phyloP scores from a whole-genome alignment of 2,329 filamentous ascomycete genomes.

The Chrysoporthe puriensis region DNA sequence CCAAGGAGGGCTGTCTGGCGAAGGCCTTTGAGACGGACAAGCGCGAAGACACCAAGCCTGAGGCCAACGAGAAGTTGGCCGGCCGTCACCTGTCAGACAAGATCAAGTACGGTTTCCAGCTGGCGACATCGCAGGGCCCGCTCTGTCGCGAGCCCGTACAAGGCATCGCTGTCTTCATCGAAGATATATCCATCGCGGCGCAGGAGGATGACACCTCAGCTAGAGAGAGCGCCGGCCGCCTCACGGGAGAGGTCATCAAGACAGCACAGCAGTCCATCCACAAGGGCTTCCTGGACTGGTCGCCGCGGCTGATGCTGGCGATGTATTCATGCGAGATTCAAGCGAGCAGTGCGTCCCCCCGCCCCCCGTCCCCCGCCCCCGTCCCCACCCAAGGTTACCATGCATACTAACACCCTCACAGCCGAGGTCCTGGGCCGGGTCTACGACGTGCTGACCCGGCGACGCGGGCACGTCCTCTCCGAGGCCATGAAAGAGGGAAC shows the following conservation, averaged over 20 bases:
- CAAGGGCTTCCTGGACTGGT: conserved; percentile 92
- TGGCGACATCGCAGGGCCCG: conserved; percentile 85
- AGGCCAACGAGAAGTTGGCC: conserved; percentile 54
- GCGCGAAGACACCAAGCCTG: conserved; percentile 38
- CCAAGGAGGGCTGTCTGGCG: conserved; percentile 69
- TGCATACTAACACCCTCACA: conserved; percentile 37
- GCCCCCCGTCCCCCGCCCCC: too few species aligned
- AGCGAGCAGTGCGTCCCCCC: conserved; percentile 71
- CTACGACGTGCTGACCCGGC: conserved; percentile 95
- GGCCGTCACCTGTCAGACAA: conserved; percentile 83
- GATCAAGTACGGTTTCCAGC: conserved; percentile 90
- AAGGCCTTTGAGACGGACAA: conserved; percentile 63
- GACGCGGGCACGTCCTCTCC: conserved; percentile 84
- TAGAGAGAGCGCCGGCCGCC: conserved; percentile 71
- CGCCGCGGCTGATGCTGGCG: conserved; percentile 87
- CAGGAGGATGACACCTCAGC: conserved; percentile 56
- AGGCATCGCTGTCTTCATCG: conserved; percentile 87
- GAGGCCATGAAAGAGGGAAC: conserved; percentile 94
- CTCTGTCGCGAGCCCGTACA: conserved; percentile 93
- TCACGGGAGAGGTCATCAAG: conserved; percentile 93
- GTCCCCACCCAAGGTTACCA: conserved; percentile 2
- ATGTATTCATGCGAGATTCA: conserved; percentile 99
- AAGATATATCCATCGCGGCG: conserved; percentile 70
- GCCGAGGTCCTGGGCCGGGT: conserved; percentile 93
- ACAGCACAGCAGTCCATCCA: conserved; percentile 83